Conservation (phyloP, 306 rosid species). For the Mucuna pruriens region DNA sequence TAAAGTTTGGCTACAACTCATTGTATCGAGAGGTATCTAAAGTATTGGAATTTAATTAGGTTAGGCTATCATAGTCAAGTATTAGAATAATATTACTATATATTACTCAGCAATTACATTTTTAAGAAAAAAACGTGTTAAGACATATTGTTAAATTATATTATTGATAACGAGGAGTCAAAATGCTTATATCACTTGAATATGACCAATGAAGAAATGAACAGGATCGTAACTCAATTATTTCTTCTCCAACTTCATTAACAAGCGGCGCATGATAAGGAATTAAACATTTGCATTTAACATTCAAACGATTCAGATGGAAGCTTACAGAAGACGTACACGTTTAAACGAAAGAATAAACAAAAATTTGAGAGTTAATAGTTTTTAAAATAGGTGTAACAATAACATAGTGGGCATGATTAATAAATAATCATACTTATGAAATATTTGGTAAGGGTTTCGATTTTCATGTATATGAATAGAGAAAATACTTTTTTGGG, state of each 20-base stretch:
- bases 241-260: not conserved
- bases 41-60: not conserved
- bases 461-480: too few relatives aligned
- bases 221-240: not conserved
- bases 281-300: not conserved
- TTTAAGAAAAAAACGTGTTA: too few relatives aligned
- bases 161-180: too few relatives aligned
- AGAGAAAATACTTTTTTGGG: too few relatives aligned
- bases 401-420: too few relatives aligned
- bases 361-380: not conserved
- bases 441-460: too few relatives aligned
- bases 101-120: too few relatives aligned
- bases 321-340: not conserved
- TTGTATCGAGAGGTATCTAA: not conserved
- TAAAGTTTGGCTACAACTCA: slow-evolving; percentile 28
- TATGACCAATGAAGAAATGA: not conserved
- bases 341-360: not conserved
- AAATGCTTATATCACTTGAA: not conserved
- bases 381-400: too few relatives aligned
- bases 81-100: not conserved
- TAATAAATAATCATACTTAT: too few relatives aligned
- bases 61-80: not conserved
- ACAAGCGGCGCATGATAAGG: slow-evolving; percentile 20
- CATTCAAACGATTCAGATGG: not conserved
- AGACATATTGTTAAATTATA: too few relatives aligned